Evolutionary conservation across 2,329 filamentous ascomycete genomes (phyloP).

Genomic region (Apiospora kogelbergensis): DNA sequence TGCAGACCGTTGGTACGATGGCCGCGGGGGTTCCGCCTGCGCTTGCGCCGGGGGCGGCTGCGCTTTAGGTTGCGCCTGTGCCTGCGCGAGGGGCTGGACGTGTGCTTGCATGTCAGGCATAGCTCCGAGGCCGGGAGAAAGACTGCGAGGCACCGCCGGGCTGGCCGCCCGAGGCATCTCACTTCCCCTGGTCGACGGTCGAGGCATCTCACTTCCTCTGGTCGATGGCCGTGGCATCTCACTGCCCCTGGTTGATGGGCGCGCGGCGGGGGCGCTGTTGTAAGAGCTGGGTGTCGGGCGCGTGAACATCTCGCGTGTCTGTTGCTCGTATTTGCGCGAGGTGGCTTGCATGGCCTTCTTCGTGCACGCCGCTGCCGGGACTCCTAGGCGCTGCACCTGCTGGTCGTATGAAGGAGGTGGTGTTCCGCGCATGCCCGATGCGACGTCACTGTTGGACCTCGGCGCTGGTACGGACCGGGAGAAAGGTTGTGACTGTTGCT

Average conservation of each 20-base stretch:
- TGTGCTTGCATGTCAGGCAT: not conserved
- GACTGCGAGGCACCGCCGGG: conserved; percentile 61
- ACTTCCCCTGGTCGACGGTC: conserved; percentile 58
- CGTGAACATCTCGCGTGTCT: conserved; percentile 77
- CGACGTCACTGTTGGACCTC: conserved; percentile 41
- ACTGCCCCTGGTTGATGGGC: conserved; percentile 58
- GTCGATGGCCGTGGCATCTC: conserved; percentile 52
- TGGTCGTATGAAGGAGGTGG: conserved; percentile 87
- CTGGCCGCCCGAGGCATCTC: conserved; percentile 44
- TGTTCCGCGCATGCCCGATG: conserved; percentile 66
- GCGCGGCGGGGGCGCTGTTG: conserved; percentile 41
- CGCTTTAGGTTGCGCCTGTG: conserved; percentile 61
- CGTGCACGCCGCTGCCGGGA: conserved; percentile 89
- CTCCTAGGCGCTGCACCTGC: conserved; percentile 75
- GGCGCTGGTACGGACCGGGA: conserved; percentile 42
- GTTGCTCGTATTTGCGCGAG: conserved; percentile 81
- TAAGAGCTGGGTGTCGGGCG: conserved; percentile 38
- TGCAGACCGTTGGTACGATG: conserved; percentile 19
- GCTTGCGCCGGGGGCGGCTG: conserved; percentile 63
- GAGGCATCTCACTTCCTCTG: conserved; percentile 58
- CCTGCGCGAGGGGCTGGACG: not conserved
- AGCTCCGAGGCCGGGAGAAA: conserved; percentile 48
- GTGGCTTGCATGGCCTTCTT: conserved; percentile 94
- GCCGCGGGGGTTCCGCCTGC: not conserved
- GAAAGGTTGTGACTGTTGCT: conserved; percentile 38